Evolutionary conservation across 148 eudicot species (phyloP).

Genomic region (Amaranthus palmeri): DNA sequence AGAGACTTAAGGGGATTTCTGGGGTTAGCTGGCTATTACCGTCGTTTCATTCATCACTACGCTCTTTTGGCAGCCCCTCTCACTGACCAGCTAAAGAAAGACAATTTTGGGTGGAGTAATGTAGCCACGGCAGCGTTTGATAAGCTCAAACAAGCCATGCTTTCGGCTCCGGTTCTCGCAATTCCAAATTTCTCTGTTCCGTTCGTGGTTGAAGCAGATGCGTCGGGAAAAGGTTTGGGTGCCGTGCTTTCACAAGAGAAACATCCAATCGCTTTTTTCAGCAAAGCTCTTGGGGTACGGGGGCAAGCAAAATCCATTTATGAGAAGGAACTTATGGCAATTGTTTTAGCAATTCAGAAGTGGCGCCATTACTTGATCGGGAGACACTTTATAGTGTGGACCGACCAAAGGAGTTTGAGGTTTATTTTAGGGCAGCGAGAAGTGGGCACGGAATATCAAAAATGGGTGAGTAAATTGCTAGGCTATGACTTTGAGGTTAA

Average conservation of each 20-base stretch:
- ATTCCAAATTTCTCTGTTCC: neutral
- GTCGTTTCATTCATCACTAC: no score
- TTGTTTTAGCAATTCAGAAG: neutral
- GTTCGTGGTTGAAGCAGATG: neutral
- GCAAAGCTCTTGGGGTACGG: neutral
- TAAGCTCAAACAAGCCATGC: no score
- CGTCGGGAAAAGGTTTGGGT: neutral
- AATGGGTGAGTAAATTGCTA: neutral
- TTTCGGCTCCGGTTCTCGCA: neutral
- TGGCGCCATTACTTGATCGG: neutral
- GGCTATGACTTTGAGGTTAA: neutral
- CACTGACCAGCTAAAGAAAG: no score
- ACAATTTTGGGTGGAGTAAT: no score
- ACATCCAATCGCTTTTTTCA: neutral
- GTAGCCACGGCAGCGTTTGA: no score
- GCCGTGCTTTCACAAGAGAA: no score
- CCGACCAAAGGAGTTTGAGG: neutral
- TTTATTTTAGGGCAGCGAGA: neutral
- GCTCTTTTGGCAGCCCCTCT: no score
- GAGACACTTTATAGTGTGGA: neutral
- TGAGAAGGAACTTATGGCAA: neutral
- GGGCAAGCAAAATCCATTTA: neutral
- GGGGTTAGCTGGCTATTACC: neutral
- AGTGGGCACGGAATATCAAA: neutral
- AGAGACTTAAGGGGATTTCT: neutral